Base-by-base conservation (phyloP, 805 yeast genomes). In the Candida wancherniae region DNA sequence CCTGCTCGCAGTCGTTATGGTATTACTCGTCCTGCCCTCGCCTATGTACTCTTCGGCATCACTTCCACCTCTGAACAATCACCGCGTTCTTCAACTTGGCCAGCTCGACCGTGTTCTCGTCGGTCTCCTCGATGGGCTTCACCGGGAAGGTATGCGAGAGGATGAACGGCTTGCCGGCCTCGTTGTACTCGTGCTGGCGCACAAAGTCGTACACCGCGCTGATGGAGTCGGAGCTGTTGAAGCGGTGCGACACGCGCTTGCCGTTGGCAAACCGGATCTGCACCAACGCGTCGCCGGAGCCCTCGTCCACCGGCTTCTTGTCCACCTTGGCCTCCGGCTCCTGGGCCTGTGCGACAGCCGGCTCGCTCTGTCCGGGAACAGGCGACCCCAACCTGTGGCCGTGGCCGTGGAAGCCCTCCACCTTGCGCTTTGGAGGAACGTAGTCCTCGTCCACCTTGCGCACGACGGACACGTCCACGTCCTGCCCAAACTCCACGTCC, bases 381-480 rank as follows among this genome's bases (percentile, higher is more conserved):
- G 94, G 92, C 1, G 94, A 80, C 1, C 98, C 98, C 34, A 90
- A 65, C 48, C 97, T 70, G 32, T 79, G 80, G 12, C 98, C 97
- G 2, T 58, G 50, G 3, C 97, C 97, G 10, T 53, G 61, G 51
- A 82, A 85, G 0, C 94, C 94, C 7, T 77, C 81, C 9, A 68
- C 57, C 31, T 55, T 57, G 36, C 62, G 57, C 60, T 75, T 77
- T 20, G 90, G 86, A n/a, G 85, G 76, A 24, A 53, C 64, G 59
- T 73, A 92, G 24, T 82, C 84, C 55, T 90, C 94, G 32, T 86
- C 94, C 32, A 83, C 62, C 45, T 82, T 82, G 50, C 80, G 79
- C 36, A 72, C 71, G n/a, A 92, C 92, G 23, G 78, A 75, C 12
- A 90, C 96, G 51, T 88, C 95, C 15, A 92, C 97, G 39, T 84